Conservation (phyloP, 805 yeast species). For the Myxozyma neglecta region DNA sequence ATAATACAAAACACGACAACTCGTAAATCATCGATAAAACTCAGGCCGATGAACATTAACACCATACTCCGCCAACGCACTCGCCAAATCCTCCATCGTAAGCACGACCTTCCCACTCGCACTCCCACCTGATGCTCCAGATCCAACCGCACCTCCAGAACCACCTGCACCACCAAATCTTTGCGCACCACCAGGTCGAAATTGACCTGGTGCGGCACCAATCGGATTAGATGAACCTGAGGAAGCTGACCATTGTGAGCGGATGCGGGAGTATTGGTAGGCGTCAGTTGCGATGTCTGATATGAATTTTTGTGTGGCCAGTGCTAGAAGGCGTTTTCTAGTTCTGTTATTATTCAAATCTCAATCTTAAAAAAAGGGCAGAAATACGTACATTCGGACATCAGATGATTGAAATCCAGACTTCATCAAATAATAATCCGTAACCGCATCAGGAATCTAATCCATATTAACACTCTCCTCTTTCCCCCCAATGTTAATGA, state of each 20-base stretch:
- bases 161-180: constrained; percentile 45
- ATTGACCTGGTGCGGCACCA: constrained; percentile 40
- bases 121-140: constrained; percentile 43
- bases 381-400: constrained; percentile 50
- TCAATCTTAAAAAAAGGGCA: background rate
- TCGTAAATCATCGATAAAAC: constrained; percentile 69
- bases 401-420: constrained; percentile 84
- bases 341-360: constrained; percentile 27
- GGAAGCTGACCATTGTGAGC: constrained; percentile 78
- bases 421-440: constrained; percentile 76
- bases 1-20: background rate
- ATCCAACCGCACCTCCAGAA: constrained; percentile 34
- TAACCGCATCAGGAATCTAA: constrained; percentile 72
- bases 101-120: constrained; percentile 70
- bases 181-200: constrained; percentile 15
- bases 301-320: constrained; percentile 94
- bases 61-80: constrained; percentile 91
- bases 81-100: constrained; percentile 89
- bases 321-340: constrained; percentile 73
- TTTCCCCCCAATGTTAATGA: too few species aligned
- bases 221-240: constrained; percentile 71
- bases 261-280: constrained; percentile 87
- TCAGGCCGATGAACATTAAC: constrained; percentile 88
- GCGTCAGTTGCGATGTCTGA: constrained; percentile 96
- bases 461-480: background rate